Evolutionary conservation across 768 basidiomycete species (phyloP).

Genomic region (Zangia roseola): DNA sequence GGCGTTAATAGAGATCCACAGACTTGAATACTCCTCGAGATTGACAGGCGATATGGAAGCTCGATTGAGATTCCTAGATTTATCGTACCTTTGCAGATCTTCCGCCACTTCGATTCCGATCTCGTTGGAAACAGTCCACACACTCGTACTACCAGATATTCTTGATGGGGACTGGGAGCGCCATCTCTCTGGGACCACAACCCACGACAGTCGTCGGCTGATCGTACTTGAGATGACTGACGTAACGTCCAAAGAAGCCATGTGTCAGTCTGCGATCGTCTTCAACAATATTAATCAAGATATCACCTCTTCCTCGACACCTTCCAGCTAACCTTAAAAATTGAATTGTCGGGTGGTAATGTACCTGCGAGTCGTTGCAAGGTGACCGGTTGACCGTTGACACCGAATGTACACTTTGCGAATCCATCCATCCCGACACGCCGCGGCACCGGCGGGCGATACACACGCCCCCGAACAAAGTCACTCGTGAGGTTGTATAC

Average conservation of each 20-base stretch:
- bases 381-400: conserved; percentile 1
- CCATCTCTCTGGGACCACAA: neutral
- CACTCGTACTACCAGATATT: neutral
- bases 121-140: neutral
- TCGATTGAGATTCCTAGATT: conserved; percentile 16
- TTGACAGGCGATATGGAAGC: conserved; percentile 22
- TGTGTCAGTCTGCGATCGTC: conserved; percentile 12
- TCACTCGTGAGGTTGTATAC: conserved; percentile 20
- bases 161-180: neutral
- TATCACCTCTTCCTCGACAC: conserved; percentile 14
- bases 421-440: conserved; percentile 11
- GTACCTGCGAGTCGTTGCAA: conserved; percentile 7
- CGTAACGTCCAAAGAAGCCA: conserved; percentile 9
- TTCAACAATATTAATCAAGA: conserved; percentile 16
- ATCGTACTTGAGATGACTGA: neutral
- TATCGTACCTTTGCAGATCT: conserved; percentile 23
- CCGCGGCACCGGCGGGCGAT: conserved; percentile 19
- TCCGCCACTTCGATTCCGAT: conserved; percentile 18
- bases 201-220: too few species aligned
- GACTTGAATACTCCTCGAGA: conserved; percentile 17
- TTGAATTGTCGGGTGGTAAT: conserved; percentile 12
- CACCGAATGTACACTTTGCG: conserved; percentile 14
- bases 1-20: conserved; percentile 19
- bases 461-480: conserved; percentile 17
- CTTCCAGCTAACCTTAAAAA: conserved; percentile 19